Evolutionary conservation across 768 basidiomycete genomes (phyloP), one percentile per base, ranked within the genome.

Genomic region (Tremella fuciformis): DNA sequence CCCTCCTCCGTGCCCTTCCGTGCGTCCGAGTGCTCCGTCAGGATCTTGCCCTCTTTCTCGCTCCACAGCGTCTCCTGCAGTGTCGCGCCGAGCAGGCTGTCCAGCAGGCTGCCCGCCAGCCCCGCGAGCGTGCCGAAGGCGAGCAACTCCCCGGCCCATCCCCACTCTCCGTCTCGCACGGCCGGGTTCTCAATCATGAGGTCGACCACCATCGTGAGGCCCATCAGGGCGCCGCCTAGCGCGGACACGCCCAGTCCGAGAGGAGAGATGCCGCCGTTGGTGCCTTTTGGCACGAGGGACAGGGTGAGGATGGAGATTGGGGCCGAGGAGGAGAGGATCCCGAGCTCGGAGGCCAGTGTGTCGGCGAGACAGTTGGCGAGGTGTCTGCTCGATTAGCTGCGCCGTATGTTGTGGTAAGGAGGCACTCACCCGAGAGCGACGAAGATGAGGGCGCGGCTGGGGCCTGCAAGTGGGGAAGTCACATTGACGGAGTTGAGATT

Each of bases 261-360:
- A 1, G 82, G 56, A 4, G 89, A 88, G 58, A 96, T 83, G 0
- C 83, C 93, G 2, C 93, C 93, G 67, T 97, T 96, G 9, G 93
- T 96, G 2, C 93, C 93, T 1, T 86, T 85, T 1, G 91, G 91
- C 0, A 91, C 89, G 1, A 78, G 64, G 63, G 81, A 82, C 53
- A 87, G 76, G 3, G 88, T 91, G 3, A 91, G 93, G 65, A 96
- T 83, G 34, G 94, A 83, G 48, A 85, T 22, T 71, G 34, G 93
- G 81, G 13, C 82, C 80, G 38, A 72, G 19, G 56, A 74, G 22
- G 91, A 87, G 42, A 96, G 81, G 63, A 96, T 91, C 34, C 93
- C 93, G 21, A 96, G 82, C 77, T 96, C 93, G 8, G 90, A 93
- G 0, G 91, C 91, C 1, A 97, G 84, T 0, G 92, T 96, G 68